Evolutionary conservation across 768 basidiomycete species (phyloP), one percentile per base, ranked within the genome.

Genomic region (Postia placenta): DNA sequence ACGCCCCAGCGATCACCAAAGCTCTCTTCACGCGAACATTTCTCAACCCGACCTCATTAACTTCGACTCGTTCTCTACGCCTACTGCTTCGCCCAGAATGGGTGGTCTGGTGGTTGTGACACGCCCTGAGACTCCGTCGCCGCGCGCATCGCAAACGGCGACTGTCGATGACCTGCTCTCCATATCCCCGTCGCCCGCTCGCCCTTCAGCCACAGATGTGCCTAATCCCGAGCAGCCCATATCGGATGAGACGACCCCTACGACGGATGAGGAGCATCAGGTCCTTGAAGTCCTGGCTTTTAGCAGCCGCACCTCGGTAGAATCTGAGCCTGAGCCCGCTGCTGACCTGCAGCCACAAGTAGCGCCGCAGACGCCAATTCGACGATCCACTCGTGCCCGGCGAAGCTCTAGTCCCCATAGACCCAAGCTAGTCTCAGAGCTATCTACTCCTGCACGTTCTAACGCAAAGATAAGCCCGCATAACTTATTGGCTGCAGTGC

Each of bases 51-150:
- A 67, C 52, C 66, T 70, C 28, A 69, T 72, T 27, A 68, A 67
- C 28, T 68, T 76, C 47, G 74, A 77, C 56, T 70, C 74, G 19
- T 65, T 72, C 56, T 63, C 69, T 30, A 56, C 63, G 26, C 56
- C 58, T 30, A 52, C 59, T 48, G 50, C 53, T 36, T 47, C 53
- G 5, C 51, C 58, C 23, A 33, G 7, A 15, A 7, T 15, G 7
- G 9, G 30, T 7, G 9, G 15, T 33, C 15, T 33, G 51, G 49
- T 48, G 46, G 50, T 48, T 53, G 51, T 33, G 9, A 33, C 30
- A 7, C 30, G 30, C 15, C 7, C 30, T 7, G 30, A 7, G 9
- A 39, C 7, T 45, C 33, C 30, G 20, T 35, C 26, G 4, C 28
- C 45, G 22, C 3, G 5, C 12, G 24, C 24, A 5, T 4, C 14